Percentiles rank a stretch among this genome's conserved stretches.
These are phyloP conservation scores for Tephrocybe sp. DNA, from an alignment of 768 basidiomycete genomes.

Conservation along the genomic window DNA sequence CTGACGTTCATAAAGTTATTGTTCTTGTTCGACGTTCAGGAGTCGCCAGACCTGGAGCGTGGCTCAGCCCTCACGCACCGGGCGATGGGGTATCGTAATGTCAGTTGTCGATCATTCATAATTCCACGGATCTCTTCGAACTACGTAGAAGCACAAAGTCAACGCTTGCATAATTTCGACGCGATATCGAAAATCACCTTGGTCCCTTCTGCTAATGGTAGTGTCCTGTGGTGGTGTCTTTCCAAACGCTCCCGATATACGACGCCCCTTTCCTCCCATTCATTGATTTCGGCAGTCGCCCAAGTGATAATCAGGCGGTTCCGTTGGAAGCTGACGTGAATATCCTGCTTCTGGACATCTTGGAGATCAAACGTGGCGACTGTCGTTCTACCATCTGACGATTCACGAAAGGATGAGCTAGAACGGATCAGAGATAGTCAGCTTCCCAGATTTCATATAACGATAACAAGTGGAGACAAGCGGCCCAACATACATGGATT, in stretches of 20 bases:
- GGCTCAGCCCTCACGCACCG: constrained; percentile 45
- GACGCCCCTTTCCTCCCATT: constrained; percentile 60
- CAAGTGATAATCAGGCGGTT: constrained; percentile 66
- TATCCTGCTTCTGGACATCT: constrained; percentile 69
- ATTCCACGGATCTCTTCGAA: constrained; percentile 74
- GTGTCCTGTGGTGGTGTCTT: constrained; percentile 62
- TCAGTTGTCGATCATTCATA: constrained; percentile 60
- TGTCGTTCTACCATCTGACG: constrained; percentile 66
- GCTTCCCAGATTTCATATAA: constrained; percentile 14
- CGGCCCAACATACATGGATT: constrained; percentile 54
- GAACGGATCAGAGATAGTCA: constrained; percentile 14
- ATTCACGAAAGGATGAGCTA: constrained; percentile 72
- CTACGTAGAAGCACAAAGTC: constrained; percentile 30
- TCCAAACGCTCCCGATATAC: constrained; percentile 65
- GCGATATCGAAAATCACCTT: constrained; percentile 40
- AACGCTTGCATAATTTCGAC: neutral
- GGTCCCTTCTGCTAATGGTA: constrained; percentile 75
- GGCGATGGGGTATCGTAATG: constrained; percentile 67
- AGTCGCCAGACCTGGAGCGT: constrained; percentile 41
- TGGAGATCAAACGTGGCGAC: constrained; percentile 72
- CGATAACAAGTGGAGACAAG: constrained; percentile 9
- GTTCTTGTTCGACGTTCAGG: constrained; percentile 22
- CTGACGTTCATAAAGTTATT: constrained; percentile 1
- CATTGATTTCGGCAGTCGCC: constrained; percentile 57
- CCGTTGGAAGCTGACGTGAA: constrained; percentile 73